Evolutionary conservation across 129 eudicot genomes (phyloP).

Genomic region (Flaveria bidentis): DNA sequence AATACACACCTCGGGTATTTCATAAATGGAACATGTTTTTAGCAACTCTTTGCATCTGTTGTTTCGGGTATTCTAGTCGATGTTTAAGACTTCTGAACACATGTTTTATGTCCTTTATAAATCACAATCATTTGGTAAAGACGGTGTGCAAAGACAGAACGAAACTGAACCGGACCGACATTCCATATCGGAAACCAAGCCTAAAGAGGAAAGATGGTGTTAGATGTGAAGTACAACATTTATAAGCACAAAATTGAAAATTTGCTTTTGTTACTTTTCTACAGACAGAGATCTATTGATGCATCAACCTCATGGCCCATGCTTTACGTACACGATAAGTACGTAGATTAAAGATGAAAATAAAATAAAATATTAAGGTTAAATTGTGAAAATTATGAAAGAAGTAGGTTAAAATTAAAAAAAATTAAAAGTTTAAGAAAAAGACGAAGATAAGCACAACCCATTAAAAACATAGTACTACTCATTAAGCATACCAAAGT

Average conservation of each 20-base stretch:
- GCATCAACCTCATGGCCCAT: conserved; percentile 24
- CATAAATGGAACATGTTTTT: not conserved
- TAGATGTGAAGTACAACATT: conserved; percentile 17
- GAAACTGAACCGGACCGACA: not conserved
- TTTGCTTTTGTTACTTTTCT: conserved; percentile 1
- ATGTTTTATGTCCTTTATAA: not conserved
- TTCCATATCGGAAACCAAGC: not conserved
- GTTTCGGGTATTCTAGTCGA: not conserved
- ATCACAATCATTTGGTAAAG: not conserved
- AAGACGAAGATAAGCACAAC: too few relatives aligned
- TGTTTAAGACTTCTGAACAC: not conserved
- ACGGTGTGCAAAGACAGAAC: not conserved
- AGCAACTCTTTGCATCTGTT: not conserved
- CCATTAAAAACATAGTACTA: too few relatives aligned
- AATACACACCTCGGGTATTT: conserved; percentile 11
- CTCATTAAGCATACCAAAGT: too few relatives aligned
- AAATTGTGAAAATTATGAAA: too few relatives aligned
- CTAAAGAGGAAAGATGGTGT: not conserved
- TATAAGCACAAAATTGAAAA: not conserved
- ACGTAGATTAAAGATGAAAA: too few relatives aligned
- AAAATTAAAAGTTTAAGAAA: too few relatives aligned
- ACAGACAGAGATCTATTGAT: not conserved
- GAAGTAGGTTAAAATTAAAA: too few relatives aligned
- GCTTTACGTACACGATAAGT: not conserved
- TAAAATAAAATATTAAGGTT: too few relatives aligned